Evolutionary conservation across 495 filamentous ascomycete genomes (phyloP).

Genomic region (Immersiella caudata): DNA sequence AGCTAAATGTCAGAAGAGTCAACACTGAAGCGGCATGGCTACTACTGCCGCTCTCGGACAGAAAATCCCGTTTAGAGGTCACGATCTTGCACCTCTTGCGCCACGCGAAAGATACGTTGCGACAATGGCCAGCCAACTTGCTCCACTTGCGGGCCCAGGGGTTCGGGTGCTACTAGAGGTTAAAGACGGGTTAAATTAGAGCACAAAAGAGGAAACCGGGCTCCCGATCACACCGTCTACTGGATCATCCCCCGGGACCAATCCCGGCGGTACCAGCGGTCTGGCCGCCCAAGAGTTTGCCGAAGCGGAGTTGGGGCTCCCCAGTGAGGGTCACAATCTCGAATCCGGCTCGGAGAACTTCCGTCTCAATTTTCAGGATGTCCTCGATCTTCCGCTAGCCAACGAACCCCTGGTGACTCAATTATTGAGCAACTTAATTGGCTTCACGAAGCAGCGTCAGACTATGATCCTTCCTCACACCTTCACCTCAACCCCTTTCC

Average conservation of each 20-base stretch:
- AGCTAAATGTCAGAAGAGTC: neutral
- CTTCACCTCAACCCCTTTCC: neutral
- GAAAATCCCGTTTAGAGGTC: neutral
- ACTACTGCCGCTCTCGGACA: constrained; percentile 14
- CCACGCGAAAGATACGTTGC: constrained; percentile 16
- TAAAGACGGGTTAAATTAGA: neutral
- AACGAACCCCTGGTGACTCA: too few species aligned
- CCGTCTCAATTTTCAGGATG: too few species aligned
- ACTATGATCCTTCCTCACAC: neutral
- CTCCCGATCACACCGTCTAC: neutral
- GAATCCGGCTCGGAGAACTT: too few species aligned
- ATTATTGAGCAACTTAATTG: too few species aligned
- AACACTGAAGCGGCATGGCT: constrained; percentile 16
- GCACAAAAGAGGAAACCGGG: neutral
- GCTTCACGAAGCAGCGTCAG: too few species aligned
- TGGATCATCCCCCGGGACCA: too few species aligned
- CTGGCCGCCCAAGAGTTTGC: too few species aligned
- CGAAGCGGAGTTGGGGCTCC: too few species aligned
- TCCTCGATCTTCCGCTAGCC: too few species aligned
- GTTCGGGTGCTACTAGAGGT: constrained; percentile 8
- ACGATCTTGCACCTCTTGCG: constrained; percentile 10
- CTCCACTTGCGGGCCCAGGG: neutral
- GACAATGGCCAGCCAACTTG: constrained; percentile 10
- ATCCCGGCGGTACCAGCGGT: too few species aligned
- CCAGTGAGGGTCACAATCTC: too few species aligned